Percentiles rank a stretch among this genome's conserved stretches.
Evolutionary conservation across 2,329 filamentous ascomycete genomes (phyloP).

Genomic region (Albophoma yamanashiensis): DNA sequence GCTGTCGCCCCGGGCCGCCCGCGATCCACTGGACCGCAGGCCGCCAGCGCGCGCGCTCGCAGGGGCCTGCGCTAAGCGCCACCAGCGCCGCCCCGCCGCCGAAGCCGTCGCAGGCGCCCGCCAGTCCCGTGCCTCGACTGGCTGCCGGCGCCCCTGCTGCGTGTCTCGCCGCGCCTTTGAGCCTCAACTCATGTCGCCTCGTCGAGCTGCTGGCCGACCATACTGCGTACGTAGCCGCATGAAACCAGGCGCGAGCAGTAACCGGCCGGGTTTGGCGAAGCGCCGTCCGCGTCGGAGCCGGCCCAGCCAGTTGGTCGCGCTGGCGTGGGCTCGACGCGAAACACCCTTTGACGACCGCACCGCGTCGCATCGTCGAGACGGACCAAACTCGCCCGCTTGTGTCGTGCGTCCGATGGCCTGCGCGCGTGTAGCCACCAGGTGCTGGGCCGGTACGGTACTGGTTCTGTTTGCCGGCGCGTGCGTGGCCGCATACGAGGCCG

Average conservation of each 20-base stretch:
- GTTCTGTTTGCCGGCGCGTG: not conserved
- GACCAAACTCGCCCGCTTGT: not conserved
- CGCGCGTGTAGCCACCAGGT: not conserved
- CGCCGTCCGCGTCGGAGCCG: not conserved
- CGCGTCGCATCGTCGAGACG: not conserved
- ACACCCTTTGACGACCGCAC: not conserved
- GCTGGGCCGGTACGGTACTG: too few species aligned
- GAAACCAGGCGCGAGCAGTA: not conserved
- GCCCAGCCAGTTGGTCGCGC: not conserved
- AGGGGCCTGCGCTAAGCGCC: not conserved
- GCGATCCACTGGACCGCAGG: not conserved
- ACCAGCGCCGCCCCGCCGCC: not conserved
- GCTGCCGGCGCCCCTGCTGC: not conserved
- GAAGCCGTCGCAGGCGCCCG: constrained; percentile 1
- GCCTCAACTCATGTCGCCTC: not conserved
- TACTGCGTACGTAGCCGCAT: not conserved
- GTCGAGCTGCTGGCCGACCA: not conserved
- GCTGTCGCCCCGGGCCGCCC: not conserved
- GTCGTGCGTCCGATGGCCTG: not conserved
- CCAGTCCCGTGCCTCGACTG: constrained; percentile 2
- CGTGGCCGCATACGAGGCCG: not conserved
- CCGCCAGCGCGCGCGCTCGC: too few species aligned
- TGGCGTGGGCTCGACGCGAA: not conserved
- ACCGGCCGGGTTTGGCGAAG: not conserved
- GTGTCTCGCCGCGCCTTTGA: not conserved